These are phyloP conservation scores for Diaporthe sp. DNA, from an alignment of 2,329 filamentous ascomycete genomes.

Conservation along the genomic window DNA sequence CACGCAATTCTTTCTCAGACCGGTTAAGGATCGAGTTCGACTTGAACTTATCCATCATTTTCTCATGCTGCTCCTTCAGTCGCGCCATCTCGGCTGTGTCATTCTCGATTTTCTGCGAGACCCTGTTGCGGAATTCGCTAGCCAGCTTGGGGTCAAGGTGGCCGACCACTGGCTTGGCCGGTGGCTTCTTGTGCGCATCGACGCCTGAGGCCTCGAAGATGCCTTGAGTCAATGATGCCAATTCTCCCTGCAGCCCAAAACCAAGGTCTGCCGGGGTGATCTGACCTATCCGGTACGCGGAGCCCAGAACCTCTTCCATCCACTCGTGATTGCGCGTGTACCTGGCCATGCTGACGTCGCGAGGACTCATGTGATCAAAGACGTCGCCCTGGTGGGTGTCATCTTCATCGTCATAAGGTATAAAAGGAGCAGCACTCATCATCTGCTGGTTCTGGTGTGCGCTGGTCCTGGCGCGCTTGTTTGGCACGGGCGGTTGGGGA, in stretches of 20 bases:
- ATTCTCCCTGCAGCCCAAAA: constrained; percentile 83
- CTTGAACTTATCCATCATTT: constrained; percentile 79
- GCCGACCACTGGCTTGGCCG: constrained; percentile 71
- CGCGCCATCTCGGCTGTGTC: constrained; percentile 85
- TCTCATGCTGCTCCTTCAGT: constrained; percentile 83
- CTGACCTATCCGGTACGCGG: constrained; percentile 85
- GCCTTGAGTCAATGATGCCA: constrained; percentile 83
- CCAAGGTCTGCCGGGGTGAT: constrained; percentile 90
- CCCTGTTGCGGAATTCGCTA: constrained; percentile 84
- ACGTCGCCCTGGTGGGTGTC: constrained; percentile 88
- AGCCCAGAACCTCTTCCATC: constrained; percentile 98
- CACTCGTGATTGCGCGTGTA: constrained; percentile 98
- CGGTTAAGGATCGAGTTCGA: constrained; percentile 75
- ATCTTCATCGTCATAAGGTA: constrained; percentile 84
- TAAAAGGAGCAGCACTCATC: constrained; percentile 36
- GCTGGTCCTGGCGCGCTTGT: constrained; percentile 64
- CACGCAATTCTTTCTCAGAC: constrained; percentile 81
- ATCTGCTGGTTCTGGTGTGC: constrained; percentile 50
- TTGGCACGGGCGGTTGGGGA: constrained; percentile 60
- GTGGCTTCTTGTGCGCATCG: constrained; percentile 56
- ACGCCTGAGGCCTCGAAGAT: constrained; percentile 77
- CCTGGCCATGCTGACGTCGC: constrained; percentile 86
- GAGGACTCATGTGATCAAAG: constrained; percentile 88
- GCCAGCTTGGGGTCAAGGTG: constrained; percentile 81
- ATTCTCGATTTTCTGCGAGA: constrained; percentile 76